Conservation (phyloP, 2,329 filamentous ascomycete species). For the Stagonosporopsis cucurbitacearum region DNA sequence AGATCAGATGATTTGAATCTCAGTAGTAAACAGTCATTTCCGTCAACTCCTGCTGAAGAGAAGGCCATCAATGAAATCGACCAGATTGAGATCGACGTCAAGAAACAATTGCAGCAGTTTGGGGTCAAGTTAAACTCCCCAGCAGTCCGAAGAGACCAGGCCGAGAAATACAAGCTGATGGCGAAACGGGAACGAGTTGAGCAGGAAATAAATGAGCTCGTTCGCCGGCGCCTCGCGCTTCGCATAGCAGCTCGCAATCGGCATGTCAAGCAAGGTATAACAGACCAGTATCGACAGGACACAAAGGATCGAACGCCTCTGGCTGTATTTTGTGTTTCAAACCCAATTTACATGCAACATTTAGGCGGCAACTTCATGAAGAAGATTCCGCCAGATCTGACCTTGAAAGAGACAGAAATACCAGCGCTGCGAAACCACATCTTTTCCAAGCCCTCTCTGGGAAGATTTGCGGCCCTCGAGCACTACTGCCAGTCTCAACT, state of each 20-base stretch:
- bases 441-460: slow-evolving; percentile 19
- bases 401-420: slow-evolving; percentile 22
- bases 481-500: slow-evolving; percentile 7
- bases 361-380: slow-evolving; percentile 12
- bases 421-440: slow-evolving; percentile 22
- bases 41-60: slow-evolving; percentile 2
- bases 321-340: slow-evolving; percentile 29
- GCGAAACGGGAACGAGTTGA: slow-evolving; percentile 2
- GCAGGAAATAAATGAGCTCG: slow-evolving; percentile 2
- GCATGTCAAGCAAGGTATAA: slow-evolving; percentile 11
- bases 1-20: slow-evolving; percentile 26
- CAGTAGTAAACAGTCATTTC: neutral
- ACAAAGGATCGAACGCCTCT: slow-evolving; percentile 15
- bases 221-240: neutral
- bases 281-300: slow-evolving; percentile 19
- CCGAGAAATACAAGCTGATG: slow-evolving; percentile 2
- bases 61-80: slow-evolving; percentile 5
- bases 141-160: neutral
- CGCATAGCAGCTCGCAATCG: slow-evolving; percentile 17
- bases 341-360: slow-evolving; percentile 26
- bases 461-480: slow-evolving; percentile 15
- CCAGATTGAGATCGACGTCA: neutral
- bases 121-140: neutral
- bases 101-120: neutral
- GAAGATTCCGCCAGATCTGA: slow-evolving; percentile 1